A percentile compares a stretch with the other conserved stretches of the same genome.
Evolutionary conservation across 345 rosid species (phyloP).

Genomic region (Bretschneidera sinensis): DNA sequence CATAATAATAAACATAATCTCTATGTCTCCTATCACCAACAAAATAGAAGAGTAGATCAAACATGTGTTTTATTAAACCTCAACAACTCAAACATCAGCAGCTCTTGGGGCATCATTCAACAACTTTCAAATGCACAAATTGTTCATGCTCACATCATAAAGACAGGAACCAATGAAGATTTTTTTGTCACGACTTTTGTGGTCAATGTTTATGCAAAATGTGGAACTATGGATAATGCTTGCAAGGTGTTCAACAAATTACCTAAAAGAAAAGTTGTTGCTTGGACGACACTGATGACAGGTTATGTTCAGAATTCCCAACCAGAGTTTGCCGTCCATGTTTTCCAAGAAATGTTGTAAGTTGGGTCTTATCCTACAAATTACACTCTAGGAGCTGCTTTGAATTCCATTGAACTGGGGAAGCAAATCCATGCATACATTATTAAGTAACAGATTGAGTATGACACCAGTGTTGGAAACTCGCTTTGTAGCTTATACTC

Average conservation of each 20-base stretch:
- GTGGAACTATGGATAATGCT: conserved; percentile 38
- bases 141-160: conserved; percentile 47
- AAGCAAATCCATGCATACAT: conserved; percentile 49
- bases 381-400: conserved; percentile 37
- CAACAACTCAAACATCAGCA: no score
- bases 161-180: conserved; percentile 36
- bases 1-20: no score
- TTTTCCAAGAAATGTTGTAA: conserved; percentile 41
- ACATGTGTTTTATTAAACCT: no score
- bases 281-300: conserved; percentile 47
- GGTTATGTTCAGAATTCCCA: conserved; percentile 45
- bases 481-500: conserved; percentile 60
- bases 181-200: conserved; percentile 35
- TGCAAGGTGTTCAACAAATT: conserved; percentile 29
- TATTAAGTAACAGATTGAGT: conserved; percentile 39
- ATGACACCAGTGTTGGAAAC: conserved; percentile 47
- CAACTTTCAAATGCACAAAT: conserved; percentile 24
- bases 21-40: no score
- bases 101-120: no score
- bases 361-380: conserved; percentile 41
- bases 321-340: conserved; percentile 33
- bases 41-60: no score
- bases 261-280: conserved; percentile 28
- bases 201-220: conserved; percentile 45
- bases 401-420: conserved; percentile 33